Base-by-base conservation (phyloP, 768 basidiomycete species). In the Cystofilobasidium macerans region DNA sequence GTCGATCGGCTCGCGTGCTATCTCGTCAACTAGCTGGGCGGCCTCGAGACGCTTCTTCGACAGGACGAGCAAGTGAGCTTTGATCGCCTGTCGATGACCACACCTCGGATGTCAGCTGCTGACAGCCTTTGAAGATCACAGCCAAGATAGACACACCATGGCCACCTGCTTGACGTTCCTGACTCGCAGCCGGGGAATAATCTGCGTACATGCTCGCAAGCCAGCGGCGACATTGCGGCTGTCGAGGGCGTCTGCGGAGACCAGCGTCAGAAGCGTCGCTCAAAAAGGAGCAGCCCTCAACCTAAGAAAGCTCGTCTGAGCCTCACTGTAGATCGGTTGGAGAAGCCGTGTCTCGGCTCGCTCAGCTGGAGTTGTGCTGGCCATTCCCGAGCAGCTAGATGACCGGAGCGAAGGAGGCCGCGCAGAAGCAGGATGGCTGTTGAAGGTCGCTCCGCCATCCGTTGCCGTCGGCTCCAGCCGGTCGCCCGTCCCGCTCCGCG, bases 281-380 rank as follows among this genome's bases (percentile, higher is more conserved):
- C n/a, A n/a, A 36, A 18, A 18, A 16, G 5, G 45, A 56, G 28
- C 58, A 32, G 59, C 47, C 6, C 6, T 54, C 51, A 30, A 30
- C n/a, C 28, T 7, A 40, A 40, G 38, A 40, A 40, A 40, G 24
- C n/a, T n/a, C n/a, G n/a, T n/a, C n/a, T n/a, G 24, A 20, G 20
- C 8, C 45, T 11, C 45, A 54, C 51, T 54, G 51, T 54, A 54
- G 51, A 54, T 32, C 28, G 51, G 51, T 30, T 54, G 51, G 28
- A 54, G 51, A 12, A 54, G 51, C 5, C 51, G 26, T 2, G 1
- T 2, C 51, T 54, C 51, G 2, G 51, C 30, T 30, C 51, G 16
- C 28, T 54, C 51, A 30, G 32, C 28, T 1, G 51, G 28, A 18
- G 9, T 30, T 5, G 28, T 5, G 51, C 28, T 54, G 8, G 51